These are phyloP conservation scores for Erythrophleum fordii DNA, from an alignment of 306 rosid species.

Conservation along the genomic window DNA sequence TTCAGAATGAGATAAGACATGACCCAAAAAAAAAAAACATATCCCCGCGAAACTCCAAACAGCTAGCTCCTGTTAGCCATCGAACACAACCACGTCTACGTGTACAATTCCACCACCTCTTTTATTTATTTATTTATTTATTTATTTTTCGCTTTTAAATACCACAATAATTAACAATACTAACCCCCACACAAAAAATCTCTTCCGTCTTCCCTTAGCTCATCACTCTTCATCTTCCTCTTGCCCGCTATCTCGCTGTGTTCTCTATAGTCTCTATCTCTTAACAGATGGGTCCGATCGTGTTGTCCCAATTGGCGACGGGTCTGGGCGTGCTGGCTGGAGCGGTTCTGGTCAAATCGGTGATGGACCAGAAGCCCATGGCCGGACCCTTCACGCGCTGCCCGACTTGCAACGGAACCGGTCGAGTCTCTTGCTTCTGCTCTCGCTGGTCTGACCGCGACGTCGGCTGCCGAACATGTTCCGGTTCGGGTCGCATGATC, in stretches of 20 bases:
- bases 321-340: constrained; percentile 90
- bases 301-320: constrained; percentile 74
- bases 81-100: constrained; percentile 42
- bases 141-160: neutral
- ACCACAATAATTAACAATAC: neutral
- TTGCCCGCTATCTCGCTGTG: too few species aligned
- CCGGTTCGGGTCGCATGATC: constrained; percentile 86
- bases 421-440: constrained; percentile 80
- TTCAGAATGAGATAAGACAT: neutral
- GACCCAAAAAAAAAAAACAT: neutral
- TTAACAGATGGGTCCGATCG: constrained; percentile 61
- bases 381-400: constrained; percentile 83
- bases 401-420: constrained; percentile 83
- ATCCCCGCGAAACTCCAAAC: neutral
- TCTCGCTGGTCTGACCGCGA: constrained; percentile 93
- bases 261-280: neutral
- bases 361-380: constrained; percentile 90
- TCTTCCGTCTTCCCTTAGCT: neutral
- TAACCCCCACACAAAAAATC: neutral
- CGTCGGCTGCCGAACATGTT: constrained; percentile 73
- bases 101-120: constrained; percentile 53
- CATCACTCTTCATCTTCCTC: neutral
- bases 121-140: constrained; percentile 3
- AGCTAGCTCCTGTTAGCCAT: constrained; percentile 15
- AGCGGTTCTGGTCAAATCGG: constrained; percentile 77